Evolutionary conservation across 2,329 filamentous ascomycete species (phyloP), one percentile per base, ranked within the genome.

Genomic region (Diplocarpon rosae): DNA sequence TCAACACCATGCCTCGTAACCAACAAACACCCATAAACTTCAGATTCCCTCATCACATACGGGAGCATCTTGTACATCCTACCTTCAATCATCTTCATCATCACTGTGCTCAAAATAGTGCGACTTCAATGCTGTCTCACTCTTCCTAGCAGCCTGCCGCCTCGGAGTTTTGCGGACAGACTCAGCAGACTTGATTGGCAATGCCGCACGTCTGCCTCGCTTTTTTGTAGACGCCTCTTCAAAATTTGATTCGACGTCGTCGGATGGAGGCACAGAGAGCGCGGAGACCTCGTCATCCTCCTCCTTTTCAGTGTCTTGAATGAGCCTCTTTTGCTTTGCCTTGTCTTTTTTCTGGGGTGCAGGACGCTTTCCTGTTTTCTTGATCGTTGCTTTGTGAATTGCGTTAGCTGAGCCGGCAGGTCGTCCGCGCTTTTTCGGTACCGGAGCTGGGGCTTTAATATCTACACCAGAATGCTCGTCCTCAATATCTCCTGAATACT

Each of bases 41-140:
- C 20, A 24, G 20, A 28, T 1, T 10, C 6, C 27, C 27, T 12
- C 14, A n/a, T n/a, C n/a, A n/a, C n/a, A n/a, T 5, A 3, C 8
- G 15, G 5, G 15, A 35, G 15, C 5, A 32, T 15, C 17, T 32
- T 6, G 3, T 33, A 27, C 13, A 34, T 11, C 16, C 9, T 1
- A 24, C 24, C 5, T 11, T 37, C 41, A 31, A 14, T 48, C 48
- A 29, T 53, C 51, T 38, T 55, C 47, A 29, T 56, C 52, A 24
- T 52, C 52, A 35, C 38, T 44, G 41, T 58, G 48, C 38, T 59
- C 52, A 43, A 61, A 61, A 51, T 60, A 62, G 39, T 53, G 52
- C 24, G 54, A 58, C 37, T 39, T 57, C 37, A 60, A 47, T 9
- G 46, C 56, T 27, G 53, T 56, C 42, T 53, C 51, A 33, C 53